Evolutionary conservation across 257 asterid species (phyloP).

Genomic region (Gentiana macrophylla): DNA sequence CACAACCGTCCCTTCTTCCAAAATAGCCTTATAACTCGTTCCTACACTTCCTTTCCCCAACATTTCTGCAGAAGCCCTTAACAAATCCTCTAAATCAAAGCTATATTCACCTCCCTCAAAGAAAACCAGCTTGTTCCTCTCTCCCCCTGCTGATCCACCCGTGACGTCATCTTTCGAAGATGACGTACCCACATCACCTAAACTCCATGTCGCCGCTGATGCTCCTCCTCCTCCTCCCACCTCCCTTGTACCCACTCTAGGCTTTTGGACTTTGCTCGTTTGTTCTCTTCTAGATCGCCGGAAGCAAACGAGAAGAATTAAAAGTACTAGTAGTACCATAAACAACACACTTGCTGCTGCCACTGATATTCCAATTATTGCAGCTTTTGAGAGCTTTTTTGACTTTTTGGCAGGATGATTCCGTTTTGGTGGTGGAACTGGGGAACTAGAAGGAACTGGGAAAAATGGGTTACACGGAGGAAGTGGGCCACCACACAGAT

Average conservation of each 20-base stretch:
- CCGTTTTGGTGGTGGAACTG: conserved; percentile 14
- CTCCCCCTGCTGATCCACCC: conserved; percentile 16
- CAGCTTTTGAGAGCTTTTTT: conserved; percentile 55
- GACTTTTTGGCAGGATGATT: conserved; percentile 11
- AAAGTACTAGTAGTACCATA: conserved; percentile 29
- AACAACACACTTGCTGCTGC: conserved; percentile 30
- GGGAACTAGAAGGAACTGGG: conserved; percentile 69
- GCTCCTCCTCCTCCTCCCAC: conserved; percentile 14
- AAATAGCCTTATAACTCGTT: conserved; percentile 20
- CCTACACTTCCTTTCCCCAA: conserved; percentile 22
- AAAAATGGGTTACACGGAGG: conserved; percentile 77
- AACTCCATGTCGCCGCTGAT: conserved; percentile 4
- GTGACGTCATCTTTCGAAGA: conserved; percentile 9
- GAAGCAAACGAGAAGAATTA: conserved; percentile 34
- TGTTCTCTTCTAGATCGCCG: conserved; percentile 20
- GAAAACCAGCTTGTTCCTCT: conserved; percentile 18
- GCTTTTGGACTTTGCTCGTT: conserved; percentile 31
- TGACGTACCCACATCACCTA: conserved; percentile 11
- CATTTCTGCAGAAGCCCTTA: conserved; percentile 22
- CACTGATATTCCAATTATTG: conserved; percentile 56
- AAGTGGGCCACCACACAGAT: conserved; percentile 73
- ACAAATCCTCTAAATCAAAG: conserved; percentile 20
- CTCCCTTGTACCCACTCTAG: conserved; percentile 18
- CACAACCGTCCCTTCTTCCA: conserved; percentile 20
- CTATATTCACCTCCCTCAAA: conserved; percentile 14